Conservation (phyloP, 306 rosid species). For the Parietaria judaica region DNA sequence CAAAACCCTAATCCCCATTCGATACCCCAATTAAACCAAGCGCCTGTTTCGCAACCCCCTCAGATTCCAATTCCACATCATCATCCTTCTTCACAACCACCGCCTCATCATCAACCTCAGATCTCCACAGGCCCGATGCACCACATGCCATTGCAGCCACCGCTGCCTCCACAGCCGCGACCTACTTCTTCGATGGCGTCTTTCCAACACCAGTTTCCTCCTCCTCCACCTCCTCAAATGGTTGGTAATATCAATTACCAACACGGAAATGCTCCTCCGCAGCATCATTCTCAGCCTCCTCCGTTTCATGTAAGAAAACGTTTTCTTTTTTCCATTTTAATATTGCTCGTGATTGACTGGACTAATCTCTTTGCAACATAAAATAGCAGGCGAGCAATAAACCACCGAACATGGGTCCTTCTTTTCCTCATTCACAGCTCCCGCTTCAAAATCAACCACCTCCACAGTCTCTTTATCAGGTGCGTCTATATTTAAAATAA, state of each 20-base stretch:
- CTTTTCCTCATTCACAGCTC: constrained; percentile 60
- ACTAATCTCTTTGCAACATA: constrained; percentile 17
- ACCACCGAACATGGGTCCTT: constrained; percentile 57
- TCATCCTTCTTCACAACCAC: constrained; percentile 65
- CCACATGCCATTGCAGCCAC: constrained; percentile 65
- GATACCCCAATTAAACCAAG: constrained; percentile 41
- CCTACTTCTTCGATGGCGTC: constrained; percentile 48
- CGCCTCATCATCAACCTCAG: constrained; percentile 55
- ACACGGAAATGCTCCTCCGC: constrained; percentile 52
- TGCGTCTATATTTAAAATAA: constrained; percentile 6
- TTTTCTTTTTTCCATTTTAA: constrained; percentile 9
- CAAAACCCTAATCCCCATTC: constrained; percentile 66
- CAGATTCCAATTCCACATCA: constrained; percentile 55
- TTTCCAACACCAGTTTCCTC: constrained; percentile 75
- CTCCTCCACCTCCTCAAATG: constrained; percentile 33
- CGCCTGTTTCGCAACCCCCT: constrained; percentile 57
- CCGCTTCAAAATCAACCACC: constrained; percentile 58
- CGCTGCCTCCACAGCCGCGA: constrained; percentile 70
- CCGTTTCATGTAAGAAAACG: constrained; percentile 75
- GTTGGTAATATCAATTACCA: constrained; percentile 60
- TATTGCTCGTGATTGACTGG: neutral
- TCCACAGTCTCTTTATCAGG: constrained; percentile 74
- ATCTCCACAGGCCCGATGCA: constrained; percentile 45
- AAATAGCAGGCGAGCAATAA: constrained; percentile 58
- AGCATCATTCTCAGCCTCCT: constrained; percentile 60